Evolutionary conservation across 176 grass and related monocot species (phyloP), one percentile per base, ranked within the genome.

Genomic region (Poa pratensis): DNA sequence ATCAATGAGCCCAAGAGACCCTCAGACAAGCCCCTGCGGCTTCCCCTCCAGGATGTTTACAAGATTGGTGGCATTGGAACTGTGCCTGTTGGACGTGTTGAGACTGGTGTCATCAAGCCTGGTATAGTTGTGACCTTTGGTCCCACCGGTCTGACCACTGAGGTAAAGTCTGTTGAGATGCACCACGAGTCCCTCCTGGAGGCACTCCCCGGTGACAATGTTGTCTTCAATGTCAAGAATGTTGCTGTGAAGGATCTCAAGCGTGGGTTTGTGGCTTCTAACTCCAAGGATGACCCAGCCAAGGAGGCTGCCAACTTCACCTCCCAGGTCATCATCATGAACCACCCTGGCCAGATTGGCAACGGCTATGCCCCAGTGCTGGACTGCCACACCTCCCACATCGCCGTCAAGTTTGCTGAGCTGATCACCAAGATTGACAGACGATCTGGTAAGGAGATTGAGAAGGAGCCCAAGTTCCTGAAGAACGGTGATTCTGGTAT

Each of bases 21-120:
- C 1, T 85, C 95, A 0, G 95, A 97, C 92, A 97, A 97, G 82
- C 95, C 94, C 50, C 92, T 97, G 52, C 95, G 95, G 70, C 95
- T 97, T 11, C 95, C 95, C 30, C 92, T 97, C n/a, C 92, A 97
- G 92, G 95, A 97, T 3, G 95, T 97, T n/a, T 97, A 97, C 84
- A 97, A 97, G 95, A 97, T 97, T 42, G 95, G 92, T 27, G 95
- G 95, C 43, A 97, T 97, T 75, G 95, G 95, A 7, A 94, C 95
- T 30, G 95, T 97, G 0, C 95, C 92, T 5, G 92, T 94, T 0
- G 95, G 92, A 5, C 92, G 95, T 79, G 92, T 97, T 32, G 92
- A 97, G 68, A 97, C 94, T 17, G 92, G 92, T 85, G 35, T 90
- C 73, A 73, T 97, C 39, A 97, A 94, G 83, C 94, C 94, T 5